Base-by-base conservation (phyloP, 2,329 filamentous ascomycete species). In the Trichoderma breve region DNA sequence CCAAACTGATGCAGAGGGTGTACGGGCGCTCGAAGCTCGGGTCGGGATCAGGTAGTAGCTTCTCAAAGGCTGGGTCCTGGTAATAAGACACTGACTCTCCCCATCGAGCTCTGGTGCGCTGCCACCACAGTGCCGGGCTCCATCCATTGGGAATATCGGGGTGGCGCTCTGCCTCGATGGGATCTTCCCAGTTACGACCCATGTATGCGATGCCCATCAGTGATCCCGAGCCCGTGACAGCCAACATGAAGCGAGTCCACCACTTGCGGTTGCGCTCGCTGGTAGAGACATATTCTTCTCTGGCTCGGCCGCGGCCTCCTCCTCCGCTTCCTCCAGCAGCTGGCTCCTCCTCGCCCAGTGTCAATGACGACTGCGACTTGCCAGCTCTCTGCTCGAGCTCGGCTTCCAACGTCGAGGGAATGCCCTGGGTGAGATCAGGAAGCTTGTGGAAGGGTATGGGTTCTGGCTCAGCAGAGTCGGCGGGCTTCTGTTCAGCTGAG, bases 61-160 rank as follows among this genome's bases (percentile, higher is more conserved):
- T 98, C 72, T 94, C 91, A 82, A 98, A 98, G 9, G 95, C 92
- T 3, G 96, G 96, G 78, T 98, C 95, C 76, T 95, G 95, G 85
- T 98, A 99, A 85, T 98, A 98, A 76, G 91, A 92, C 73, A 96
- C 87, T 72, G 94, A 89, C 74, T 93, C 91, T 73, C 86, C 87
- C 76, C 93, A 86, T 68, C 96, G 91, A 68, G 94, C 91, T 78
- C 87, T 90, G 67, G 91, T 90, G 73, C 96, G 93, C 77, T 90
- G 89, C 86, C 93, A 98, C 89, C 96, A 96, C 34, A 92, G 85
- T 3, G 83, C 84, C 1, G 92, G 81, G 3, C 88, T 86, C 93
- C 94, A 97, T 73, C 95, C 95, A 67, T 92, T 93, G 69, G 94
- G 92, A 21, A 92, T 88, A 70, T 95, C 90, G 30, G 87, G 84